Evolutionary conservation across 768 basidiomycete species (phyloP).

Genomic region (Boletus insuetus): DNA sequence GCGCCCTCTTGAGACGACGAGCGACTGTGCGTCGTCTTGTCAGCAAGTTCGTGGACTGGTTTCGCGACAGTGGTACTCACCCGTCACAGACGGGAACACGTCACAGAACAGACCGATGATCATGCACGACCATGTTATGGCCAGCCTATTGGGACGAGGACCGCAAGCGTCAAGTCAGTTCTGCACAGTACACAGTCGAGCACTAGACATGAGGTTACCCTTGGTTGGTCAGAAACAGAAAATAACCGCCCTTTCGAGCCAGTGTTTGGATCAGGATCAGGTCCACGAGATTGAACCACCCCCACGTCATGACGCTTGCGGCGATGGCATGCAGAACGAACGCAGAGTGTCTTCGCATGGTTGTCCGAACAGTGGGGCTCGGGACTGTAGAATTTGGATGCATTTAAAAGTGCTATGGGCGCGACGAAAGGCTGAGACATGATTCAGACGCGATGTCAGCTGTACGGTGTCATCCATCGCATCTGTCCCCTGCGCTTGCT

Average conservation of each 20-base stretch:
- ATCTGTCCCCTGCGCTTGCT: too few species aligned
- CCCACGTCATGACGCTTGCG: slow-evolving; percentile 36
- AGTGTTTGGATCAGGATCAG: slow-evolving; percentile 33
- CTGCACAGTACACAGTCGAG: not conserved
- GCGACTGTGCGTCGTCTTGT: not conserved
- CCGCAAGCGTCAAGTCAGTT: not conserved
- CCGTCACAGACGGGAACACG: slow-evolving; percentile 34
- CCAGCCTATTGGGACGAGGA: slow-evolving; percentile 16
- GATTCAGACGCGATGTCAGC: too few species aligned
- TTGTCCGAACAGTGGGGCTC: too few species aligned
- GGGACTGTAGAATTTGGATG: too few species aligned
- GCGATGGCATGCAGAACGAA: slow-evolving; percentile 33
- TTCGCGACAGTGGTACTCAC: slow-evolving; percentile 26
- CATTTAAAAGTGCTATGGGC: too few species aligned
- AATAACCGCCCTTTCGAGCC: slow-evolving; percentile 58
- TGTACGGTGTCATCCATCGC: too few species aligned
- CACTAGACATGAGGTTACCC: slow-evolving; percentile 38
- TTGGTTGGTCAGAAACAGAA: slow-evolving; percentile 76
- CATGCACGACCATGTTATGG: slow-evolving; percentile 42
- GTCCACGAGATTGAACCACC: slow-evolving; percentile 25
- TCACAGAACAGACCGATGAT: slow-evolving; percentile 39
- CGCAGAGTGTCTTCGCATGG: slow-evolving; percentile 13
- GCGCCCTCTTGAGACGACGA: slow-evolving; percentile 50
- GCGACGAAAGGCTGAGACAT: too few species aligned
- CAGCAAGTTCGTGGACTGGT: not conserved